Evolutionary conservation across 306 rosid genomes (phyloP).

Genomic region (Delonix regia): DNA sequence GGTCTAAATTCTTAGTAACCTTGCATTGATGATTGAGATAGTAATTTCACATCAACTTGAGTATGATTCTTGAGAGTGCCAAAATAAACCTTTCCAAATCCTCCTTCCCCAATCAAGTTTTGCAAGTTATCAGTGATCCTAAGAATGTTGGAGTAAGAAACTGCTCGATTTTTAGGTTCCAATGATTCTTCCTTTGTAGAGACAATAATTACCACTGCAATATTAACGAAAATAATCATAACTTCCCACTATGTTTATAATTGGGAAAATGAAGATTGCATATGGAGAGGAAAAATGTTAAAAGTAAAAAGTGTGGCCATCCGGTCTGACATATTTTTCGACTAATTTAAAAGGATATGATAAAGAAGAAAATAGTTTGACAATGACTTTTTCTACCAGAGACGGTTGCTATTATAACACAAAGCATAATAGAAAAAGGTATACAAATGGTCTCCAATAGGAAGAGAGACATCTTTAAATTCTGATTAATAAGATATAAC

Average conservation of each 20-base stretch:
- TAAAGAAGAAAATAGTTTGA: no score
- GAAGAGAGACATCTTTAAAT: not conserved
- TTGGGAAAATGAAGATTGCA: not conserved
- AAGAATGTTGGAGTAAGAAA: constrained; percentile 32
- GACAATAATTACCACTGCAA: not conserved
- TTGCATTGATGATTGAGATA: constrained; percentile 40
- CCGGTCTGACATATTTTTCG: no score
- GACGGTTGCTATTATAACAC: no score
- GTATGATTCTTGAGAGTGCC: constrained; percentile 26
- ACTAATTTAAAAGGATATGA: no score
- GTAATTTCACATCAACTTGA: constrained; percentile 45
- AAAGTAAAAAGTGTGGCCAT: no score
- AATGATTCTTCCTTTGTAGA: not conserved
- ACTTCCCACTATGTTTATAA: not conserved
- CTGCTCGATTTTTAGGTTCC: constrained; percentile 22
- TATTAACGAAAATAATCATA: not conserved
- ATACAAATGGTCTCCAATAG: no score
- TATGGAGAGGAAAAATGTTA: no score
- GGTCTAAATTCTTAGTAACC: constrained; percentile 34
- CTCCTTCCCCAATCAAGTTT: constrained; percentile 41
- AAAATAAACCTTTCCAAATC: constrained; percentile 42
- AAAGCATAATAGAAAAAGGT: no score
- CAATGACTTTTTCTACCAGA: no score
- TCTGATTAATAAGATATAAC: no score
- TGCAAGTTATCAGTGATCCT: constrained; percentile 35